Percentiles rank a stretch among this genome's conserved stretches.
Conservation (phyloP, 2,329 filamentous ascomycete genomes). For the Diaporthe batatas region DNA sequence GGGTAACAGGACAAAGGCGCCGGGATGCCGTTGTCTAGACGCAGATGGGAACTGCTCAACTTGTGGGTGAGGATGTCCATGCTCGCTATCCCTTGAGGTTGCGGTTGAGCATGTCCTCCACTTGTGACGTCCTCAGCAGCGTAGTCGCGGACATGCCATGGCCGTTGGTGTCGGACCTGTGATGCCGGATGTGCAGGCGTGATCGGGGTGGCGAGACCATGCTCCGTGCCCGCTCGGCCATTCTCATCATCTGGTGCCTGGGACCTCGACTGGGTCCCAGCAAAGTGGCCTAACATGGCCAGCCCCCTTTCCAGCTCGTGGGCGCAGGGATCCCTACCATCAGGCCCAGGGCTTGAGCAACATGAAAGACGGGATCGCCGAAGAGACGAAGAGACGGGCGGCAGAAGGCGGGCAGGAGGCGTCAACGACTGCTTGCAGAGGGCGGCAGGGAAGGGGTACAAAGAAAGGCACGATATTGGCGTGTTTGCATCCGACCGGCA, state of each 20-base stretch:
- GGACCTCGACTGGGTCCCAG: conserved; percentile 31
- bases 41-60: conserved; percentile 41
- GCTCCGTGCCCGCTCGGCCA: conserved; percentile 11
- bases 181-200: background rate
- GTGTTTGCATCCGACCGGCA: conserved; percentile 1
- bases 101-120: background rate
- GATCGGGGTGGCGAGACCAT: background rate
- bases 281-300: conserved; percentile 42
- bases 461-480: conserved; percentile 11
- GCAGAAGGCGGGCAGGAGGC: background rate
- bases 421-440: background rate
- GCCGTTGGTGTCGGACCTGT: background rate
- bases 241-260: conserved; percentile 28
- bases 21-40: conserved; percentile 30
- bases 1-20: conserved; percentile 1
- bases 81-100: conserved; percentile 14
- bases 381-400: background rate
- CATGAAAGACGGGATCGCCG: conserved; percentile 17
- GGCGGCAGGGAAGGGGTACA: background rate
- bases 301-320: conserved; percentile 35
- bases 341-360: background rate
- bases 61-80: conserved; percentile 37
- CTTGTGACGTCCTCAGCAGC: background rate
- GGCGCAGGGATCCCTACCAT: conserved; percentile 19
- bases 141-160: background rate